A percentile compares a stretch with the other conserved stretches of the same genome.
These are phyloP conservation scores for Clitopilus hobsonii DNA, from an alignment of 768 basidiomycete genomes.

Conservation along the genomic window DNA sequence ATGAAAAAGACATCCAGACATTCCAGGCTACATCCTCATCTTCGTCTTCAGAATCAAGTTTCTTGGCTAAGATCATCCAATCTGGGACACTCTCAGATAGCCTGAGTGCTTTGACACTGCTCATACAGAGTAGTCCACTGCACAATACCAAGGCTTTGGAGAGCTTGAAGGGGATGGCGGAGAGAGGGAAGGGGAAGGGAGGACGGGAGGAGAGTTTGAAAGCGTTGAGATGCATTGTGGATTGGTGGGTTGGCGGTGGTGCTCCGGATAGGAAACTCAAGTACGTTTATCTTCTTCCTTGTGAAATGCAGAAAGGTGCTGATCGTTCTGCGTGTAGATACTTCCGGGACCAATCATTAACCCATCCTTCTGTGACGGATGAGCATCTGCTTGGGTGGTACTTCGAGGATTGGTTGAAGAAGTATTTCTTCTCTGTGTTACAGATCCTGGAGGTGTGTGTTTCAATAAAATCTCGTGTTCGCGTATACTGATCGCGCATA, in stretches of 20 bases:
- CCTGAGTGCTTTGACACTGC: slow-evolving; percentile 83
- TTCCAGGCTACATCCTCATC: slow-evolving; percentile 51
- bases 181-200: slow-evolving; percentile 75
- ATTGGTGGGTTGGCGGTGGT: slow-evolving; percentile 98
- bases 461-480: background rate
- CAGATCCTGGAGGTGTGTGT: slow-evolving; percentile 79
- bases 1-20: slow-evolving; percentile 34
- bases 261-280: slow-evolving; percentile 82
- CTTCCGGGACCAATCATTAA: slow-evolving; percentile 82
- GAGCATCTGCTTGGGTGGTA: slow-evolving; percentile 76
- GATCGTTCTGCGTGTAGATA: slow-evolving; percentile 47
- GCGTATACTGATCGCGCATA: background rate
- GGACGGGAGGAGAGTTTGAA: slow-evolving; percentile 92
- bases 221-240: slow-evolving; percentile 84
- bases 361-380: slow-evolving; percentile 61
- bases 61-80: slow-evolving; percentile 80
- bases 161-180: slow-evolving; percentile 68
- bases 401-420: slow-evolving; percentile 98
- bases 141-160: slow-evolving; percentile 84
- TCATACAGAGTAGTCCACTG: slow-evolving; percentile 84
- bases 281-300: slow-evolving; percentile 34
- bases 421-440: slow-evolving; percentile 89
- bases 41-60: slow-evolving; percentile 74
- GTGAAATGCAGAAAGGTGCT: background rate
- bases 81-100: slow-evolving; percentile 91